phyloP scores from a whole-genome alignment of 2,329 filamentous ascomycete genomes.

The Hypoxylon sp. region DNA sequence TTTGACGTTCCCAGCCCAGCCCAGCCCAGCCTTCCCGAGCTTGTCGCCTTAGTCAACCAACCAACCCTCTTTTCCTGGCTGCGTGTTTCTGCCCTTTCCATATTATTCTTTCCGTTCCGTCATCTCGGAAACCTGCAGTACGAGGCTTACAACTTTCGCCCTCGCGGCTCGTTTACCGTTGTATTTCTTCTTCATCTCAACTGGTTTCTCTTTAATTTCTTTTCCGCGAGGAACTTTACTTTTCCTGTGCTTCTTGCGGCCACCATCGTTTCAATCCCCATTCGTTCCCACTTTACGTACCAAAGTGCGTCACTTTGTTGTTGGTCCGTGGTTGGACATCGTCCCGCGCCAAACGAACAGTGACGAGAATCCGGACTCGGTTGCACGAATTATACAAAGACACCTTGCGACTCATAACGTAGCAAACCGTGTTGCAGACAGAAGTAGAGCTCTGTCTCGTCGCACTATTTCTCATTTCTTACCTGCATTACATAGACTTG shows the following conservation, averaged over 20 bases:
- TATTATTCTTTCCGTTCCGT: conserved; percentile 27
- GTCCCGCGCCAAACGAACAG: conserved; percentile 32
- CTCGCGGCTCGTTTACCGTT: conserved; percentile 35
- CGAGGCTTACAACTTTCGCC: conserved; percentile 25
- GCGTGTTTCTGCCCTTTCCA: conserved; percentile 11
- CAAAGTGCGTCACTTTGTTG: conserved; percentile 43
- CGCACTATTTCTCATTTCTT: conserved; percentile 24
- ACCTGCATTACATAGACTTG: conserved; percentile 37
- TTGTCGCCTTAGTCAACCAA: conserved; percentile 33
- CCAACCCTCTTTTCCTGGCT: conserved; percentile 11
- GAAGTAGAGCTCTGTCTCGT: conserved; percentile 32
- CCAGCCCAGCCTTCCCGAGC: conserved; percentile 16
- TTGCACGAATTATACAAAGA: conserved; percentile 33
- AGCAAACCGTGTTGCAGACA: conserved; percentile 27
- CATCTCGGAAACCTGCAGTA: conserved; percentile 33
- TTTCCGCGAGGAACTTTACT: conserved; percentile 18
- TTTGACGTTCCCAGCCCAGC: conserved; percentile 27
- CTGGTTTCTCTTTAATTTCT: conserved; percentile 29
- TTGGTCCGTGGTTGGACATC: conserved; percentile 39
- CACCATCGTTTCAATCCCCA: conserved; percentile 33
- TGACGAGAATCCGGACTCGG: conserved; percentile 28
- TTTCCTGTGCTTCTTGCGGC: conserved; percentile 36
- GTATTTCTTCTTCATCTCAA: conserved; percentile 39
- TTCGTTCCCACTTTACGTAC: conserved; percentile 37
- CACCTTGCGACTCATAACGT: conserved; percentile 17